Base-by-base conservation (phyloP, 208 protist species). In the Wallacemonas sp. region DNA sequence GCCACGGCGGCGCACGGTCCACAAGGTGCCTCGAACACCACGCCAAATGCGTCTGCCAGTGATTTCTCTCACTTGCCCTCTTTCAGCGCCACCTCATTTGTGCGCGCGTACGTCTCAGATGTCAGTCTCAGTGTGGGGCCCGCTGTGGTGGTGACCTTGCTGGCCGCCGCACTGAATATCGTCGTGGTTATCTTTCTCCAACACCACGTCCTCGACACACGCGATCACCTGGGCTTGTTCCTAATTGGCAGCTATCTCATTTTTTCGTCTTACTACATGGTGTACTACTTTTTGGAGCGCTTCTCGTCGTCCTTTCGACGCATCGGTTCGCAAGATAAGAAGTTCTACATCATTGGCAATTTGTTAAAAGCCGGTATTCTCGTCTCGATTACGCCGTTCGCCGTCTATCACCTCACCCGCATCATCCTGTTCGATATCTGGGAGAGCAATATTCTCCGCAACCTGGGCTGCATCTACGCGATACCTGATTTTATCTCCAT, bases 271-370 rank as follows among this genome's bases (percentile, higher is more conserved):
- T 95, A 97, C 68, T 97, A 90, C 74, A 88, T 94, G 77, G 72
- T 86, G 26, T 94, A 97, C 73, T 93, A 94, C 74, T 93, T 93
- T 68, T 73, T 97, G 12, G 83, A 89, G 67, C 80, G 80, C 24
- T 85, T 86, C 70, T 84, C 82, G 1, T 53, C 69, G 24, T 93
- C 83, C 12, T 97, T 95, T 55, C 74, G 82, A 2, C 70, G 77
- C n/a, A 94, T 97, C 53, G 65, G 70, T 5, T 91, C 89, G 33
- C 77, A 86, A 31, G 91, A 96, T 33, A 96, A 96, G 53, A 88
- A 94, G 66, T 97, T 97, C 41, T 97, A 97, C 77, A 95, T 91
- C 39, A 94, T 97, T 51, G 84, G 85, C 14, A 97, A 97, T 68
- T 65, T 95, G 12, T 88, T 97, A 54, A 97, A 97, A 58, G 86